These are phyloP conservation scores for Vigna trinervia DNA, from an alignment of 306 rosid species.

Conservation along the genomic window DNA sequence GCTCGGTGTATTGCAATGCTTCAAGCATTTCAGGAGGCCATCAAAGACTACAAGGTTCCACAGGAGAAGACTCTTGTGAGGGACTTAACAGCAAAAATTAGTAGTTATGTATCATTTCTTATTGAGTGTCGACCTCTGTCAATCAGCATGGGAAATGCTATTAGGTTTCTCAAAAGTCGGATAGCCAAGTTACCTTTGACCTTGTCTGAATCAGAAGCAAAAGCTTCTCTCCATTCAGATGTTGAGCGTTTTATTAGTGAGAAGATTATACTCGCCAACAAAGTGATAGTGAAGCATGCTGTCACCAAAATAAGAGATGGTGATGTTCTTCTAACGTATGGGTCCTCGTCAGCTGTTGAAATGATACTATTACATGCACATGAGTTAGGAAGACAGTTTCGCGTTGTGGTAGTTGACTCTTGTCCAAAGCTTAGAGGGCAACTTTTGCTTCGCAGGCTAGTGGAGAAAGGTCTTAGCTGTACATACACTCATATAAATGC, in stretches of 20 bases:
- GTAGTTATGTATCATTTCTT: conserved; percentile 66
- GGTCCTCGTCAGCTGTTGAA: conserved; percentile 62
- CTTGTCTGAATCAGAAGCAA: conserved; percentile 65
- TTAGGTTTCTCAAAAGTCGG: conserved; percentile 65
- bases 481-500: conserved; percentile 66
- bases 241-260: conserved; percentile 64
- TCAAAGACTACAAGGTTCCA: conserved; percentile 64
- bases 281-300: conserved; percentile 65
- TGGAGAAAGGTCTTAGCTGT: conserved; percentile 67
- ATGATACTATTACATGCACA: conserved; percentile 63
- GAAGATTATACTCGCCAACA: conserved; percentile 65
- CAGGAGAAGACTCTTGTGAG: conserved; percentile 56
- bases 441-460: conserved; percentile 60
- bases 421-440: conserved; percentile 66
- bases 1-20: conserved; percentile 73
- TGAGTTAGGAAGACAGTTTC: conserved; percentile 62
- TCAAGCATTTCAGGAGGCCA: conserved; percentile 66
- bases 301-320: conserved; percentile 70
- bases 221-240: conserved; percentile 55
- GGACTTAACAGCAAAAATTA: conserved; percentile 62
- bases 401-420: conserved; percentile 66
- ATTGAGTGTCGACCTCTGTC: conserved; percentile 68
- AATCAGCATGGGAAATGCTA: conserved; percentile 75
- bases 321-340: conserved; percentile 67
- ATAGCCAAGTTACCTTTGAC: conserved; percentile 61